These are phyloP conservation scores for Alternaria incomplexa DNA, from an alignment of 2,329 filamentous ascomycete species.

Conservation along the genomic window DNA sequence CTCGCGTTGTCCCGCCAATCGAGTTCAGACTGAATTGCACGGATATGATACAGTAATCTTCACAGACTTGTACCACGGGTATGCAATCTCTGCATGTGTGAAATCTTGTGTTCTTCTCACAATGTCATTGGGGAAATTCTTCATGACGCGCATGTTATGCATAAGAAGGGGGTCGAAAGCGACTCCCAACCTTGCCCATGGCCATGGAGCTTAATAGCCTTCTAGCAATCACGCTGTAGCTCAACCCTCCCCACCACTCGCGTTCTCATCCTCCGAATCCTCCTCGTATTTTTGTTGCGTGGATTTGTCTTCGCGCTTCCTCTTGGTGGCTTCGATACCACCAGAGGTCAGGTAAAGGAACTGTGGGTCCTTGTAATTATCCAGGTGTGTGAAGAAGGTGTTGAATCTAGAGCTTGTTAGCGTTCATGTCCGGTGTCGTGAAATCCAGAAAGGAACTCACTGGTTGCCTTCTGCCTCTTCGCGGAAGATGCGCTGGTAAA, in stretches of 20 bases:
- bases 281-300: constrained; percentile 34
- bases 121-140: not conserved
- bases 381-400: constrained; percentile 58
- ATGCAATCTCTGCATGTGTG: not conserved
- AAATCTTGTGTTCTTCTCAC: not conserved
- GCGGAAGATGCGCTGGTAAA: constrained; percentile 89
- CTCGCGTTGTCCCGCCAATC: not conserved
- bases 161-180: not conserved
- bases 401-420: constrained; percentile 47
- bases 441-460: constrained; percentile 60
- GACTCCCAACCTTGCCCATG: not conserved
- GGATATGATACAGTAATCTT: not conserved
- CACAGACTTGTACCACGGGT: not conserved
- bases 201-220: not conserved
- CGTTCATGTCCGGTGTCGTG: not conserved
- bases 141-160: not conserved
- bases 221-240: too few species aligned
- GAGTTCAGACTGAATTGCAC: not conserved
- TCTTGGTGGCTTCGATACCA: constrained; percentile 53
- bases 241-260: constrained; percentile 42
- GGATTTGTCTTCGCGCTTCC: constrained; percentile 35
- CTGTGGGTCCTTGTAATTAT: constrained; percentile 57
- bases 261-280: constrained; percentile 46
- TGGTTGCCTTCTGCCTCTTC: constrained; percentile 87
- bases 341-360: constrained; percentile 60